Conservation (phyloP, 495 filamentous ascomycete species). For the Stereocaulon alpinum region DNA sequence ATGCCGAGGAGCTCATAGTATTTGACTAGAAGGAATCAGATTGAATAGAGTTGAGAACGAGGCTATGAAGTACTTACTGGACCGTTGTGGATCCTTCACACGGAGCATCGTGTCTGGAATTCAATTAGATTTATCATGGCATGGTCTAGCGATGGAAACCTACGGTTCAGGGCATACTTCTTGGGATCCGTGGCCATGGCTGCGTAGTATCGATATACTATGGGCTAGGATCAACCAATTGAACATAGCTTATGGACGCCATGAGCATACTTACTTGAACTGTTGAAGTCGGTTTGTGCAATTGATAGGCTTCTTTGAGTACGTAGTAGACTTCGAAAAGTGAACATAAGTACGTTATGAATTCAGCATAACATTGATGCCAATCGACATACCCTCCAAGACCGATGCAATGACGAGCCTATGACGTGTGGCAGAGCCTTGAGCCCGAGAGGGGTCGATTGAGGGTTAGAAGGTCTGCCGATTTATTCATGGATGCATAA, state of each 20-base stretch:
- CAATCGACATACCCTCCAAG: not conserved
- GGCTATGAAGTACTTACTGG: conserved; percentile 34
- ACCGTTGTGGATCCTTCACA: conserved; percentile 86
- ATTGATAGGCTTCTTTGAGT: not conserved
- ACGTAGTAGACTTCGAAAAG: not conserved
- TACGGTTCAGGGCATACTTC: conserved; percentile 85
- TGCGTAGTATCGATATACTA: conserved; percentile 22
- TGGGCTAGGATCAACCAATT: not conserved
- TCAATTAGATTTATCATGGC: conserved; percentile 7
- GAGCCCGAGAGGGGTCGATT: not conserved
- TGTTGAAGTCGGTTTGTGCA: not conserved
- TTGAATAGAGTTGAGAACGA: not conserved
- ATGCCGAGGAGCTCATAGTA: conserved; percentile 94
- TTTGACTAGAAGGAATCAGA: conserved; percentile 46
- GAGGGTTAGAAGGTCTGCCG: not conserved
- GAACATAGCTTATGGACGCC: not conserved
- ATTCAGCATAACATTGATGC: not conserved
- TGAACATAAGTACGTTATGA: not conserved
- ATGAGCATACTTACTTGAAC: not conserved
- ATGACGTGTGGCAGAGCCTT: not conserved
- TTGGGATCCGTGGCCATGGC: conserved; percentile 66
- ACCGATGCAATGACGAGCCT: not conserved
- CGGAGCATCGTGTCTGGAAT: conserved; percentile 58
- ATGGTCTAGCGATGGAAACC: not conserved
- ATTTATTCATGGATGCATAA: not conserved